Evolutionary conservation across 345 rosid species (phyloP).

Genomic region (Gossypium thurberi): DNA sequence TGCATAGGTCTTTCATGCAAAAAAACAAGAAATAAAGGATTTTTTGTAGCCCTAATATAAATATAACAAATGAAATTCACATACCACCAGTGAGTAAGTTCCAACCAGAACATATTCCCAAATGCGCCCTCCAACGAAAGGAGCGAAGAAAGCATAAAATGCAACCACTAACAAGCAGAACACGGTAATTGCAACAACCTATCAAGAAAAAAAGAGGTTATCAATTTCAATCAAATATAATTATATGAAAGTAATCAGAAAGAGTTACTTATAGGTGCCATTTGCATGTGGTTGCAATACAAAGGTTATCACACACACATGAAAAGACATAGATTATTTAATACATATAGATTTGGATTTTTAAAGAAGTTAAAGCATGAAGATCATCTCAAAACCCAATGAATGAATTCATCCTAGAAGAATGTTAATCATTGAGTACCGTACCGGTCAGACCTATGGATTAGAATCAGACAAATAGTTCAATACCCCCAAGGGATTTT

Average conservation of each 20-base stretch:
- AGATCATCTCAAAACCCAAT: not conserved
- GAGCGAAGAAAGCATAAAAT: constrained; percentile 89
- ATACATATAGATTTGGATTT: not conserved
- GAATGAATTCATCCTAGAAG: not conserved
- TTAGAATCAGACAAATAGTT: not conserved
- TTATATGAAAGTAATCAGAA: not conserved
- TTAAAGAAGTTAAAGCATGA: not conserved
- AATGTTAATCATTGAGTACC: not conserved
- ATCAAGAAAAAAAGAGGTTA: constrained; percentile 14
- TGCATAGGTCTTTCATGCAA: not conserved
- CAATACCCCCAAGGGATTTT: not conserved
- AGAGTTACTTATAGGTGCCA: not conserved
- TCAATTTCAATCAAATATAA: not conserved
- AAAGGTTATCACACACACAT: not conserved
- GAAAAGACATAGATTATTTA: not conserved
- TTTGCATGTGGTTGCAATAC: not conserved
- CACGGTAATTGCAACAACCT: constrained; percentile 98
- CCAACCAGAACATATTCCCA: constrained; percentile 77
- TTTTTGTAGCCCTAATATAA: not conserved
- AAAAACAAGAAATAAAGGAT: not conserved
- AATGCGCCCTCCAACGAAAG: constrained; percentile 82
- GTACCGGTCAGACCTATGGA: not conserved
- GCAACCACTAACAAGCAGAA: constrained; percentile 89
- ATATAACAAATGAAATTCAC: constrained; percentile 18
- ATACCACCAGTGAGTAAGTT: constrained; percentile 89